Evolutionary conservation across 2,329 filamentous ascomycete genomes (phyloP).

Genomic region (Pseudogymnoascus sp.): DNA sequence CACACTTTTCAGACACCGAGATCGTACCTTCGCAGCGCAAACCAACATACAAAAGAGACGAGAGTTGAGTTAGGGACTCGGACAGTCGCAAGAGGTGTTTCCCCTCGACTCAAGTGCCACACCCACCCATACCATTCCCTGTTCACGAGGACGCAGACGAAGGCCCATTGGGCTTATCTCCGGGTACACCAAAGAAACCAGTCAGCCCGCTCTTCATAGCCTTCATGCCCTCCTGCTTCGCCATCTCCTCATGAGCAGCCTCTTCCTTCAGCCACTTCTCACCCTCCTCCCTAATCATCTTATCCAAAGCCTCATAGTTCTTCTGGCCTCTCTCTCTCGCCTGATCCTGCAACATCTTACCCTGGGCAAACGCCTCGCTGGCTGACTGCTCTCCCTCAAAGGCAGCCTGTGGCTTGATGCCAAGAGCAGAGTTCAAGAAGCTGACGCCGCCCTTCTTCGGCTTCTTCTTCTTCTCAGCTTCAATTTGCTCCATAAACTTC

Average conservation of each 20-base stretch:
- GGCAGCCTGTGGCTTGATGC: conserved; percentile 64
- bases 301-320: conserved; percentile 82
- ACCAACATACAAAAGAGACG: neutral
- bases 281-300: conserved; percentile 85
- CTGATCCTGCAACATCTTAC: conserved; percentile 95
- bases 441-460: conserved; percentile 55
- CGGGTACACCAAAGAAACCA: conserved; percentile 38
- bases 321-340: conserved; percentile 85
- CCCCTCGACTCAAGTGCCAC: conserved; percentile 4
- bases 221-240: conserved; percentile 83
- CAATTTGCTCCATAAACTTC: conserved; percentile 73
- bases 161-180: conserved; percentile 5
- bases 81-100: neutral
- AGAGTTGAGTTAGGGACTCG: neutral
- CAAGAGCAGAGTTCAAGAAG: conserved; percentile 62
- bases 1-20: neutral
- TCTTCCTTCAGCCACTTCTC: conserved; percentile 96
- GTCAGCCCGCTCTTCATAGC: conserved; percentile 77
- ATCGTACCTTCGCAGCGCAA: neutral
- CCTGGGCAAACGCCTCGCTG: conserved; percentile 72
- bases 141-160: neutral
- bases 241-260: conserved; percentile 77
- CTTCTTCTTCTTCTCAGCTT: conserved; percentile 55
- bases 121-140: neutral
- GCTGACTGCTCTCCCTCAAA: conserved; percentile 63